Conservation (phyloP, 2,329 filamentous ascomycete species). For the Ophiostoma tasmaniense region DNA sequence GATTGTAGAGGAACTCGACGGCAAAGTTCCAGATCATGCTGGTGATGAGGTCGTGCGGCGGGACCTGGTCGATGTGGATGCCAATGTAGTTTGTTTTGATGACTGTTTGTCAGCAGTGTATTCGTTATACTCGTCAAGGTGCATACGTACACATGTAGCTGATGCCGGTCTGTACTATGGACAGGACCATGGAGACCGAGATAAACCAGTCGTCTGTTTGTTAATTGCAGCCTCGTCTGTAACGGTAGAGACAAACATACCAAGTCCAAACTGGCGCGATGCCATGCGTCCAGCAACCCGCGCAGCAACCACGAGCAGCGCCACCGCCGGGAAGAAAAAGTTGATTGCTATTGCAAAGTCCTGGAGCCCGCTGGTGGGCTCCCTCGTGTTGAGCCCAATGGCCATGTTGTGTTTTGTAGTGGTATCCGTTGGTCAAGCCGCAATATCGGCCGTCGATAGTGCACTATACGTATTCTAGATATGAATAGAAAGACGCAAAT, state of each 20-base stretch:
- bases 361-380: constrained; percentile 23
- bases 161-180: background rate
- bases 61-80: background rate
- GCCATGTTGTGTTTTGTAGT: background rate
- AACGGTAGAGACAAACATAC: background rate
- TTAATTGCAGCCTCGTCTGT: background rate
- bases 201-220: background rate
- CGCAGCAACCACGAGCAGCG: constrained; percentile 22
- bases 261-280: background rate
- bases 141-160: background rate
- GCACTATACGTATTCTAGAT: background rate
- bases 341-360: constrained; percentile 26
- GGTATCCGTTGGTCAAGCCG: background rate
- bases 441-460: background rate
- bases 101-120: background rate
- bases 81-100: background rate
- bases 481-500: background rate
- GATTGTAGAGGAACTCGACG: background rate
- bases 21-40: background rate
- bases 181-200: background rate
- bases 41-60: background rate
- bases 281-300: background rate
- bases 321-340: constrained; percentile 26
- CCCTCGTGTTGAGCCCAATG: constrained; percentile 10
- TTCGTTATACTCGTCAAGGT: background rate